A percentile compares a stretch with the other conserved stretches of the same genome.
Conservation (phyloP, 192 early-diverging fungal genomes). For the Diversispora eburnea region DNA sequence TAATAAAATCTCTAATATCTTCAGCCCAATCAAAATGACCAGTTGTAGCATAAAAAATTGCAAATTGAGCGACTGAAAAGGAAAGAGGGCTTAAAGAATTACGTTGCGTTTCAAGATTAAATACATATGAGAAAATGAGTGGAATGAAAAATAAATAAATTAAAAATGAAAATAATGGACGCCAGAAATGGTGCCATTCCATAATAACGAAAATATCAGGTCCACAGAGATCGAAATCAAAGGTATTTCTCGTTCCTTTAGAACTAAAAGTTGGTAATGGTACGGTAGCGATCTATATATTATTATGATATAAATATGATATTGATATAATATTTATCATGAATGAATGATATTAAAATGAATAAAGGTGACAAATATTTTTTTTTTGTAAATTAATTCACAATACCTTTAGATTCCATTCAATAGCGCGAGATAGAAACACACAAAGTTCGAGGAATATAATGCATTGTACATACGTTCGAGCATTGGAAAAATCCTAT, state of each 20-base stretch:
- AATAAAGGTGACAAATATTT: not conserved
- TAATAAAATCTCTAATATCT: constrained; percentile 25
- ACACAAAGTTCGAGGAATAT: not conserved
- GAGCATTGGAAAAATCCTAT: constrained; percentile 13
- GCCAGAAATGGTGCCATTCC: constrained; percentile 28
- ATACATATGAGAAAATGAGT: constrained; percentile 11
- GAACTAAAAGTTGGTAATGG: not conserved
- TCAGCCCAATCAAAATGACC: constrained; percentile 24
- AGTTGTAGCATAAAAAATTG: not conserved
- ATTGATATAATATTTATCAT: too few species aligned
- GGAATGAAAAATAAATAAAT: constrained; percentile 7
- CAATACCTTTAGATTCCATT: constrained; percentile 16
- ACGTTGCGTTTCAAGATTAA: constrained; percentile 24
- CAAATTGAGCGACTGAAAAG: constrained; percentile 19
- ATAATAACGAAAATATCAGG: constrained; percentile 11
- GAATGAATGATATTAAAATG: too few species aligned
- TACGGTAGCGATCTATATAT: not conserved
- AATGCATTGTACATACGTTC: not conserved
- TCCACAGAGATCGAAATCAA: not conserved
- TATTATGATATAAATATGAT: not conserved
- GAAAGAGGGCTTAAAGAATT: constrained; percentile 1
- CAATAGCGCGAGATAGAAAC: constrained; percentile 22
- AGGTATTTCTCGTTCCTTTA: not conserved
- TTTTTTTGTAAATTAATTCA: not conserved
- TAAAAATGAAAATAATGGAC: constrained; percentile 19